Conservation (phyloP, 805 yeast species). For the Torulaspora microellipsoides region DNA sequence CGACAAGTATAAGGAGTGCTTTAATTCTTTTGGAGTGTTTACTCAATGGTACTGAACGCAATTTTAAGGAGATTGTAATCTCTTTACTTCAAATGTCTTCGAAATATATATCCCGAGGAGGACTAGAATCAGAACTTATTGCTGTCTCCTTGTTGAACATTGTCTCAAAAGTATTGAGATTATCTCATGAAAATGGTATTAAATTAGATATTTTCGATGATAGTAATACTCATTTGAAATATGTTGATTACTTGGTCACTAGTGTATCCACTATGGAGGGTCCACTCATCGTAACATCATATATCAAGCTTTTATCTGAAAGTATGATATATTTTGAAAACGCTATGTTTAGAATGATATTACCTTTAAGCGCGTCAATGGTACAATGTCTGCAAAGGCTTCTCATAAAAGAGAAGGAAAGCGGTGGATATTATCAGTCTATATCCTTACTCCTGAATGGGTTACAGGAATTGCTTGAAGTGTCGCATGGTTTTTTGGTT, state of each 20-base stretch:
- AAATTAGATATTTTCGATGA: constrained; percentile 32
- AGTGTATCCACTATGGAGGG: constrained; percentile 46
- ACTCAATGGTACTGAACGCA: constrained; percentile 53
- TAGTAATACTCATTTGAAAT: constrained; percentile 29
- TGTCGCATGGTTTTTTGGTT: constrained; percentile 51
- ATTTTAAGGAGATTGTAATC: constrained; percentile 45
- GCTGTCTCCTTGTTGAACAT: constrained; percentile 33
- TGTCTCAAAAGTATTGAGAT: constrained; percentile 29
- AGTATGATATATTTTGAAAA: constrained; percentile 48
- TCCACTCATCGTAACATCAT: constrained; percentile 34
- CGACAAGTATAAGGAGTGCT: constrained; percentile 40
- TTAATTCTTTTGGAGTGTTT: constrained; percentile 44
- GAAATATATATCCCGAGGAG: constrained; percentile 23
- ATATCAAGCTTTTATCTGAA: constrained; percentile 44
- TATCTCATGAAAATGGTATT: constrained; percentile 32
- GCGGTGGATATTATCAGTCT: constrained; percentile 44
- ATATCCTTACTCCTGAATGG: constrained; percentile 49
- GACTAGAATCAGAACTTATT: constrained; percentile 28
- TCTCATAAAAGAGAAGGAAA: constrained; percentile 18
- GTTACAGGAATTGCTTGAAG: constrained; percentile 57
- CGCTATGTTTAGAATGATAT: constrained; percentile 51
- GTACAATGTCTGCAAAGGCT: constrained; percentile 26
- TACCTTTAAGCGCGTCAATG: constrained; percentile 48
- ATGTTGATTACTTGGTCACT: constrained; percentile 44
- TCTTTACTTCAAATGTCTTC: constrained; percentile 38